A percentile compares a stretch with the other conserved stretches of the same genome.
Conservation (phyloP, 2,329 filamentous ascomycete genomes). For the Lachnellula occidentalis region DNA sequence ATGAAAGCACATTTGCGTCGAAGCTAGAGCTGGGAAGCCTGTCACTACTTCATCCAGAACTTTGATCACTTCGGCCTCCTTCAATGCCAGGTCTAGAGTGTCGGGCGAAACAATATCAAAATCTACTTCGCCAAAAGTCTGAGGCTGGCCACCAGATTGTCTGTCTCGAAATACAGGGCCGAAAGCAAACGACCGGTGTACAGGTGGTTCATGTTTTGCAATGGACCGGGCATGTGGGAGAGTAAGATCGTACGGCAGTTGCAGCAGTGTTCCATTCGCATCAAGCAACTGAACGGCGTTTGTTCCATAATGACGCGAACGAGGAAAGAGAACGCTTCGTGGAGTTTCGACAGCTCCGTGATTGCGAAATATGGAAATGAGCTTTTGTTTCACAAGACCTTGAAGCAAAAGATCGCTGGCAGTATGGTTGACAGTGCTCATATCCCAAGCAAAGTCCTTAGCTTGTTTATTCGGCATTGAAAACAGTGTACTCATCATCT, state of each 20-base stretch:
- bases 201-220: conserved; percentile 62
- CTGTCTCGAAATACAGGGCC: conserved; percentile 81
- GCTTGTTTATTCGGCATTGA: conserved; percentile 64
- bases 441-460: conserved; percentile 76
- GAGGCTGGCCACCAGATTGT: conserved; percentile 72
- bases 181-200: conserved; percentile 79
- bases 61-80: conserved; percentile 91
- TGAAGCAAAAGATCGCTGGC: conserved; percentile 62
- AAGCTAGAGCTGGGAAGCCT: conserved; percentile 69
- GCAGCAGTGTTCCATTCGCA: conserved; percentile 77
- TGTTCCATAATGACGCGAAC: conserved; percentile 68
- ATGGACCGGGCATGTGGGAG: conserved; percentile 82
- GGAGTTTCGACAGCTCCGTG: conserved; percentile 84
- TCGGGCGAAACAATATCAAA: conserved; percentile 92
- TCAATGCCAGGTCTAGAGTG: conserved; percentile 74
- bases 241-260: conserved; percentile 91
- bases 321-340: conserved; percentile 72
- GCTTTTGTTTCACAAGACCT: conserved; percentile 65
- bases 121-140: conserved; percentile 81
- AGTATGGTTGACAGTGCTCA: conserved; percentile 51
- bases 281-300: conserved; percentile 79
- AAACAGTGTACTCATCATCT: conserved; percentile 84
- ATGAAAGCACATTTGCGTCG: conserved; percentile 77
- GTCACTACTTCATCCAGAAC: conserved; percentile 87
- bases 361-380: conserved; percentile 74